Base-by-base conservation (phyloP, 352 stramenopile genomes). In the Saprolegnia diclina region DNA sequence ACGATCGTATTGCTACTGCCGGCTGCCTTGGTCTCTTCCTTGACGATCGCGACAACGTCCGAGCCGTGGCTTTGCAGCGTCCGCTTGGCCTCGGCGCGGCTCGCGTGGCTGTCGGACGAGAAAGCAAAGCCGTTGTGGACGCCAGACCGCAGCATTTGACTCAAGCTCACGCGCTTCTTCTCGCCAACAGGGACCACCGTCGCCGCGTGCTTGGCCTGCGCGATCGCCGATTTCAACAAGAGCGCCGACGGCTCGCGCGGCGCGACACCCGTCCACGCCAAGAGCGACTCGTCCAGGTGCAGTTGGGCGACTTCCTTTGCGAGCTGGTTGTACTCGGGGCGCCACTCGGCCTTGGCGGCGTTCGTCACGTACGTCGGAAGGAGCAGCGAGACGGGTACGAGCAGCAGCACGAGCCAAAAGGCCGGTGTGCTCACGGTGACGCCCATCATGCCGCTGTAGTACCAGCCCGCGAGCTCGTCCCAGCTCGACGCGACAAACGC, bases 261-360 rank as follows among this genome's bases (percentile, higher is more conserved):
- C 0, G 78, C 74, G 21, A 89, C 82, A 65, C 91, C 83, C 32
- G 89, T 79, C 80, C 82, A 93, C 11, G 79, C 50, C 24, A 93
- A 64, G 3, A 87, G 71, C 22, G 75, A 71, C 29, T 83, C 72
- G 35, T 85, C 76, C 38, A 90, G 72, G 5, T 82, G 71, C 54
- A 90, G 90, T 53, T 90, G 90, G 55, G 79, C 74, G 24, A 85
- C 77, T 74, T 92, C 85, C 54, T 90, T 90, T 13, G 82, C 80
- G 19, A 92, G 77, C 19, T 92, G 81, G 79, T 81, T 90, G 65
- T 91, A 92, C 66, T 92, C 85, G 0, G 83, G 85, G 14, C 79
- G 88, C 56, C 90, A 78, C 5, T 75, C 77, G 10, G 82, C 79
- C 66, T 82, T 89, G 32, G 85, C 32, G 16, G 75, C 78, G 61